Base-by-base conservation (phyloP, 192 early-diverging fungal species). In the Backusella circina region DNA sequence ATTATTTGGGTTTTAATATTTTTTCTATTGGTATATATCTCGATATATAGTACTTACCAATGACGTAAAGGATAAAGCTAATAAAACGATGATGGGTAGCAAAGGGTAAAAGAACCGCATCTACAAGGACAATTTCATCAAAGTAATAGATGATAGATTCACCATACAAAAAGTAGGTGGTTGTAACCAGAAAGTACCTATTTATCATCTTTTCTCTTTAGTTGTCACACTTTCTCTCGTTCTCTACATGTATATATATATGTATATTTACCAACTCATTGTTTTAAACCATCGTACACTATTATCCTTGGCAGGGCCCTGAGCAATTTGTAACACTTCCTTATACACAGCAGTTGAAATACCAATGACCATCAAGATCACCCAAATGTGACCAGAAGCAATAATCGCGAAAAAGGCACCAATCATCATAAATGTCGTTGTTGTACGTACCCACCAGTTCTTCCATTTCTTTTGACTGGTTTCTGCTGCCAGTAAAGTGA, bases 81-180 rank as follows among this genome's bases (percentile, higher is more conserved):
- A 98, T 95, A 77, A 98, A 97, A 54, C 90, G 88, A 83, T 98
- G 97, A 83, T 98, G 94, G 3, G 92, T 93, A 57, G 95, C 94
- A 71, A 98, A 87, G 6, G 91, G 90, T 69, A 91, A 83, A 70
- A 95, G 75, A 66, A 95, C 92, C 6, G 92, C 92, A 75, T 96
- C 94, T 31, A 96, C 92, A 75, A 95, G 87, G 18, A 94, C 88
- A 65, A 88, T 84, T 68, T 91, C 87, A 83, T 94, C 90, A 77
- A 97, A 95, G 72, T 94, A 95, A 35, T 95, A 89, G 71, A 97
- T 95, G 70, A 96, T 84, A 69, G 93, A 93, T 83, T 96, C 94
- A 33, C 97, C 97, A 75, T 98, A 97, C 54, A 98, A 85, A 74
- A 93, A 98, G 83, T 96, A 98, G 78, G 95, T 94, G 37, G 95